Evolutionary conservation across 1,284 basidiomycete genomes (phyloP), one percentile per base, ranked within the genome.

Genomic region (Tausonia pullulans): DNA sequence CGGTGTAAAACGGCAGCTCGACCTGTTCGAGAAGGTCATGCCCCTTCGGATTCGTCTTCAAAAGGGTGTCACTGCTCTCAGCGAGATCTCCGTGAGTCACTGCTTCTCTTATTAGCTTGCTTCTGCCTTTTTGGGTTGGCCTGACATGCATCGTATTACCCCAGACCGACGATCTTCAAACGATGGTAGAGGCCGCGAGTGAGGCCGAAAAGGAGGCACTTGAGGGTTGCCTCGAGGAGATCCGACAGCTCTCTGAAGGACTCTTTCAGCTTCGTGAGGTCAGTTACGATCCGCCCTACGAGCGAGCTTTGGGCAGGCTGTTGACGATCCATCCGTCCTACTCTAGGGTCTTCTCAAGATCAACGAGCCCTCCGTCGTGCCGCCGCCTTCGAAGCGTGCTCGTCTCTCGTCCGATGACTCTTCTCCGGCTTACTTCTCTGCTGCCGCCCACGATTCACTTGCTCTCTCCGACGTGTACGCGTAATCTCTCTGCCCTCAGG

Each of bases 191-290:
- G 60, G 54, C 16, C 46, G 61, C 53, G 27, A 27, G 27, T 2
- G 27, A 61, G 27, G 48, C 41, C 3, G 46, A 49, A 13, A 27
- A 64, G 52, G 55, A 65, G 55, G 49, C 50, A 14, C 16, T 65
- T 39, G 60, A 51, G 7, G 60, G 39, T 13, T 65, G 64, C 48
- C 7, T 50, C 41, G 45, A 14, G 14, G 61, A 66, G 52, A 40
- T 63, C 40, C 52, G 46, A 52, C 58, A 55, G 13, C 46, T 66
- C n/a, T 62, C 60, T 8, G 65, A 66, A 48, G 65, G 65, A 0
- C 45, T 66, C 45, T 66, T 66, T n/a, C 61, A 66, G 58, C 48
- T 66, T 41, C 56, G 61, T 14, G 61, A 53, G 56, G 58, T 64
- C 11, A 60, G 51, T 53, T 9, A 13, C 40, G 45, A n/a, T 14